phyloP scores from a whole-genome alignment of 2,329 filamentous ascomycete genomes.

The Trichoderma oligosporum region DNA sequence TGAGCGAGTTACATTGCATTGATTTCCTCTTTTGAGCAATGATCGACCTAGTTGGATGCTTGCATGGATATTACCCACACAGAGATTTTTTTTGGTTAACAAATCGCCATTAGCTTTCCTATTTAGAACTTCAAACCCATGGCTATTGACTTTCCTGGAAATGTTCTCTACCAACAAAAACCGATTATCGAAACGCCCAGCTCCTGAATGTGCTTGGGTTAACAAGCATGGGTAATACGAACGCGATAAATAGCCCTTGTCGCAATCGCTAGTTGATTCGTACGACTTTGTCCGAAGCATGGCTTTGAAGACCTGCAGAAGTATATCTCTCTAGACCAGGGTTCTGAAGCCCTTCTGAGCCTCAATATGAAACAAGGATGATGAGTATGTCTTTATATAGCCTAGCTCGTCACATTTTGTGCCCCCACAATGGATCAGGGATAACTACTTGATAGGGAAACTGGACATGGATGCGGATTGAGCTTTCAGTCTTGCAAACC shows the following conservation, averaged over 20 bases:
- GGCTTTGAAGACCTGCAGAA: background rate
- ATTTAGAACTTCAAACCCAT: background rate
- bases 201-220: background rate
- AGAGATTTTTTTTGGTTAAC: background rate
- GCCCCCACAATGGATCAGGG: background rate
- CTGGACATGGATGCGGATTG: background rate
- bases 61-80: background rate
- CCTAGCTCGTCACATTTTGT: background rate
- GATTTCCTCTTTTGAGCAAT: background rate
- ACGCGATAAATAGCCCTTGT: background rate
- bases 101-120: background rate
- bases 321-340: background rate
- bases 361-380: constrained; percentile 3
- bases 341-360: background rate
- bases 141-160: background rate
- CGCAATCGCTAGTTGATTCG: background rate
- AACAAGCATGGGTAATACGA: background rate
- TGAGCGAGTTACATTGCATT: background rate
- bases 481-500: background rate
- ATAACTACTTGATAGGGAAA: constrained; percentile 4
- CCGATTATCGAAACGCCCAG: background rate
- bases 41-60: background rate
- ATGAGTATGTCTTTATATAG: background rate
- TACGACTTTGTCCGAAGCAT: background rate
- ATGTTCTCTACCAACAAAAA: background rate